Evolutionary conservation across 306 rosid species (phyloP).

Genomic region (Fagus sylvatica): DNA sequence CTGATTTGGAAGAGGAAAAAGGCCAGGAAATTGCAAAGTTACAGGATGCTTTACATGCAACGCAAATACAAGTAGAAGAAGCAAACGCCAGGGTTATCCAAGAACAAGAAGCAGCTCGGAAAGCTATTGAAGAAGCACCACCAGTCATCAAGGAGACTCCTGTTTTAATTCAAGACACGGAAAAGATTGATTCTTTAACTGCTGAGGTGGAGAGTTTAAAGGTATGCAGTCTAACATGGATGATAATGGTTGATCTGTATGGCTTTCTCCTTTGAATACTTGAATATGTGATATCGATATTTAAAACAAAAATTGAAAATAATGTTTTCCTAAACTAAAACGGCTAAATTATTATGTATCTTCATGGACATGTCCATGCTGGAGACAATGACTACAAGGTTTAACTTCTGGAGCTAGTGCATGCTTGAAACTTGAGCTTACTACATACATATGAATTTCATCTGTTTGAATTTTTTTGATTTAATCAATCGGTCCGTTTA

Average conservation of each 20-base stretch:
- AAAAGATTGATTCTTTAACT: slow-evolving; percentile 75
- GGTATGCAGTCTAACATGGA: no score
- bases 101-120: slow-evolving; percentile 82
- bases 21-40: slow-evolving; percentile 79
- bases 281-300: slow-evolving; percentile 9
- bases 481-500: neutral
- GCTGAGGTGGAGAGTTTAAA: slow-evolving; percentile 81
- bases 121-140: slow-evolving; percentile 95
- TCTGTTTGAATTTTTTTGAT: neutral
- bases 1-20: slow-evolving; percentile 97
- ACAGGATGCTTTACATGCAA: slow-evolving; percentile 70
- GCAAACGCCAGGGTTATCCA: slow-evolving; percentile 78
- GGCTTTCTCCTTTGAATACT: slow-evolving; percentile 16
- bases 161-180: slow-evolving; percentile 83
- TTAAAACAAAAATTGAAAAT: neutral
- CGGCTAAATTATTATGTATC: neutral
- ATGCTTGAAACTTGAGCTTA: neutral
- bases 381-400: slow-evolving; percentile 13
- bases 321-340: slow-evolving; percentile 13
- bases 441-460: neutral
- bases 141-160: slow-evolving; percentile 99
- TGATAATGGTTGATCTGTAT: no score
- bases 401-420: slow-evolving; percentile 10
- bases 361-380: slow-evolving; percentile 12
- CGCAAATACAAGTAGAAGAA: slow-evolving; percentile 90